phyloP scores from a whole-genome alignment of 305 asterid genomes.

The Fraxinus angustifolia region DNA sequence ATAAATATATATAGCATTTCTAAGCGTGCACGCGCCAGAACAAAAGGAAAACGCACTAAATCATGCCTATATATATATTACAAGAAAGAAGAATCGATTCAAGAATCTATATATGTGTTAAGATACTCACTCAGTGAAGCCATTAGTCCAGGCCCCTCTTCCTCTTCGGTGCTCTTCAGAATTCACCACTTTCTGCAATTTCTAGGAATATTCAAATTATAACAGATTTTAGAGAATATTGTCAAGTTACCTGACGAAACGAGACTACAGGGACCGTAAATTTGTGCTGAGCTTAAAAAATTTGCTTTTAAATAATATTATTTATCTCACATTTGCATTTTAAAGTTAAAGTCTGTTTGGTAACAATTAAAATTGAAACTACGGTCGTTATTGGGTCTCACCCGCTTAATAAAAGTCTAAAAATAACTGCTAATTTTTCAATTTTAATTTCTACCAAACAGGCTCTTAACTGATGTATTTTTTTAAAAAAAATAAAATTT shows the following conservation, averaged over 20 bases:
- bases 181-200: neutral
- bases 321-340: neutral
- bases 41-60: neutral
- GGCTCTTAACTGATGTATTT: too few species aligned
- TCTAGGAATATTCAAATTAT: neutral
- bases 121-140: slow-evolving; percentile 38
- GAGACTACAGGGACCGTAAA: neutral
- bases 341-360: neutral
- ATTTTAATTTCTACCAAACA: too few species aligned
- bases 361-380: too few species aligned
- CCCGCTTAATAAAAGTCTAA: too few species aligned
- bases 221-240: neutral
- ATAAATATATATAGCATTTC: neutral
- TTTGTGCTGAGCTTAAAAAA: neutral
- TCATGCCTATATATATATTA: neutral
- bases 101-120: neutral
- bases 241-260: neutral
- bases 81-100: neutral
- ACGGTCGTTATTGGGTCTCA: too few species aligned
- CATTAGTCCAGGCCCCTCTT: slow-evolving; percentile 32
- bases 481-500: neutral
- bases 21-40: neutral
- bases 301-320: neutral
- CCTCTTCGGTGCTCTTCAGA: slow-evolving; percentile 15
- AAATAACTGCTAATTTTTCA: too few species aligned